phyloP scores from a whole-genome alignment of 495 filamentous ascomycete genomes.

The Lepraria neglecta region DNA sequence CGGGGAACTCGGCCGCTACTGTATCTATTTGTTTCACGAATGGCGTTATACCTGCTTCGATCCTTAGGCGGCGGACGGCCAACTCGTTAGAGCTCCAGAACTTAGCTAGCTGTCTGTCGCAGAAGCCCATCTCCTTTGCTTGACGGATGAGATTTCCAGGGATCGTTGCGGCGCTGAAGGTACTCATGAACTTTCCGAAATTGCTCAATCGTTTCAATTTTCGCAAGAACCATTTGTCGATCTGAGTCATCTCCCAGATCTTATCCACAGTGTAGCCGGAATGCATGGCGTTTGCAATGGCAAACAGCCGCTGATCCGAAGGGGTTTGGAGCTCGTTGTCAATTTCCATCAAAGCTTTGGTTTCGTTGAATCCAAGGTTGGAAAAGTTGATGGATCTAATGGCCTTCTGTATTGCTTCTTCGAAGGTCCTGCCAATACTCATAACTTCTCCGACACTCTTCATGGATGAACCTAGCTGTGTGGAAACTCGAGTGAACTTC shows the following conservation, averaged over 20 bases:
- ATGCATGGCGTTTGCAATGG: slow-evolving; percentile 96
- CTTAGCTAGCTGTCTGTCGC: slow-evolving; percentile 84
- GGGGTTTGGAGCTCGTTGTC: slow-evolving; percentile 94
- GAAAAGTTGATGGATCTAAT: slow-evolving; percentile 91
- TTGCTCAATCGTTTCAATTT: slow-evolving; percentile 85
- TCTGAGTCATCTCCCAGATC: slow-evolving; percentile 96
- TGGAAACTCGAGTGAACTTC: slow-evolving; percentile 96
- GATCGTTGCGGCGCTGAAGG: slow-evolving; percentile 59
- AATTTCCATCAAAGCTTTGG: slow-evolving; percentile 87
- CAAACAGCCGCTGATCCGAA: slow-evolving; percentile 94
- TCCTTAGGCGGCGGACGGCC: slow-evolving; percentile 70
- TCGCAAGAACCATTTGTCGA: slow-evolving; percentile 78
- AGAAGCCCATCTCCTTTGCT: slow-evolving; percentile 91
- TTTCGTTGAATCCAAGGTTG: slow-evolving; percentile 90
- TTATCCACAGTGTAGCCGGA: slow-evolving; percentile 87
- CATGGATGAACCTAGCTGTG: slow-evolving; percentile 93
- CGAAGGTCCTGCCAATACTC: slow-evolving; percentile 94
- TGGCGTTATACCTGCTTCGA: slow-evolving; percentile 78
- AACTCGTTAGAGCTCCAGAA: slow-evolving; percentile 92
- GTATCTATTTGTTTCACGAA: slow-evolving; percentile 98
- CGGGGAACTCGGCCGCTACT: slow-evolving; percentile 93
- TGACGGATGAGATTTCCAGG: slow-evolving; percentile 59
- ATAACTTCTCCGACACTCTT: slow-evolving; percentile 99
- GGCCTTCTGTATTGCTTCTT: slow-evolving; percentile 97
- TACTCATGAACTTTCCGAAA: slow-evolving; percentile 72